Base-by-base conservation (phyloP, 805 yeast species). In the Clavispora vitiphila region DNA sequence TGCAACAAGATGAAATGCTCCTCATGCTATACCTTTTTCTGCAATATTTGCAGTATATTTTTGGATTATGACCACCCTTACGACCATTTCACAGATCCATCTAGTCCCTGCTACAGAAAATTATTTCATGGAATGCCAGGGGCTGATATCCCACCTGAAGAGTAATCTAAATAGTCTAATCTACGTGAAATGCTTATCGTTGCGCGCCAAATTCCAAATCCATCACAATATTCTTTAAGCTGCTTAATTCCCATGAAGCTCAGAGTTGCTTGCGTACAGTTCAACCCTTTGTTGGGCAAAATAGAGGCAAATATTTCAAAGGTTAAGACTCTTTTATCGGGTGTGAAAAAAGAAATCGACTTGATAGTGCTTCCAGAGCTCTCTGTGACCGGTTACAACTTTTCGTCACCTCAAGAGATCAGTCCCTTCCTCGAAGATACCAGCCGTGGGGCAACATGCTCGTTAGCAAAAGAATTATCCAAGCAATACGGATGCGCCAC, bases 331-430 rank as follows among this genome's bases (percentile, higher is more conserved):
- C 50, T 81, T 5, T 48, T 80, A 10, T 61, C 65, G 8, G 23
- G 34, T 4, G 27, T 37, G 38, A 51, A 54, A 34, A 50, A 51
- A 29, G 57, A 59, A 6, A 77, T 80, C 1, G 95, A 88, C 56
- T 50, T 89, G n/a, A 59, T 89, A 7, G 75, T 89, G 1, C 70
- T 90, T 6, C 96, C 97, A 0, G 97, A 89, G 54, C 62, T 89
- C 38, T 88, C 95, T 0, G 63, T 90, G 10, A 84, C 95, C 0
- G 96, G 96, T 1, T 89, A 89, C 58, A 83, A 82, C 54, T 90
- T 83, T 62, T 56, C 60, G 22, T 58, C 65, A 20, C 57, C 53
- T 0, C 14, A 35, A 3, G 77, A 71, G 29, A 80, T 83, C 16
- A 59, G 53, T 37, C 90, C 91, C 2, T 81, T 60, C 51, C 57